Evolutionary conservation across 2,329 filamentous ascomycete genomes (phyloP).

Genomic region (Pseudodiploospora longispora): DNA sequence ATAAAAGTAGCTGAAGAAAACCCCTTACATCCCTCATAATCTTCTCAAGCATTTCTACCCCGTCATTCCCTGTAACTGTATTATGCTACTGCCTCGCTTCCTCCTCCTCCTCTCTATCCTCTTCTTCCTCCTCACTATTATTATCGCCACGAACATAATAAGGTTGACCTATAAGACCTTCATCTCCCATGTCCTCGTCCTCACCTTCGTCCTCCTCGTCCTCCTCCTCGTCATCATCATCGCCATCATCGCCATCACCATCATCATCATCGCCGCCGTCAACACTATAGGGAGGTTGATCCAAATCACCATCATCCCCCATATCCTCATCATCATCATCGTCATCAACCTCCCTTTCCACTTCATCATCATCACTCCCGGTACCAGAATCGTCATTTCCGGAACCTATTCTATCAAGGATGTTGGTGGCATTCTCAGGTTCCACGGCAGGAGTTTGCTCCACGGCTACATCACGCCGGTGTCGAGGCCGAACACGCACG

Average conservation of each 20-base stretch:
- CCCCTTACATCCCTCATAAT: too few relatives aligned
- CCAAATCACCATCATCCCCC: slow-evolving; percentile 13
- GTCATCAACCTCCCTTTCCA: slow-evolving; percentile 15
- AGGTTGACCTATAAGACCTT: background rate
- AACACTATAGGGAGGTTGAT: background rate
- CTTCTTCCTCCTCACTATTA: slow-evolving; percentile 15
- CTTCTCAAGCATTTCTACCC: too few relatives aligned
- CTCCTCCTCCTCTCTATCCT: slow-evolving; percentile 11
- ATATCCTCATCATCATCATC: slow-evolving; percentile 16
- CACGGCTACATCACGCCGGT: background rate
- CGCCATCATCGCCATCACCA: slow-evolving; percentile 15
- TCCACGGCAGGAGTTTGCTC: slow-evolving; percentile 12
- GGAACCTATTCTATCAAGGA: slow-evolving; percentile 2
- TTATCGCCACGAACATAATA: too few relatives aligned
- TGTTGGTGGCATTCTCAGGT: slow-evolving; percentile 11
- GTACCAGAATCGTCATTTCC: slow-evolving; percentile 6
- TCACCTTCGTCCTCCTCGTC: slow-evolving; percentile 17
- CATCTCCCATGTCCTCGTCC: slow-evolving; percentile 14
- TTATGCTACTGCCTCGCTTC: background rate
- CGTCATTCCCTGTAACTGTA: too few relatives aligned
- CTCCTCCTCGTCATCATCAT: slow-evolving; percentile 19
- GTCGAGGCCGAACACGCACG: slow-evolving; percentile 17
- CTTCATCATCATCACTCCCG: slow-evolving; percentile 13
- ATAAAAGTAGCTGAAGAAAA: background rate
- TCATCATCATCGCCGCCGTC: slow-evolving; percentile 12